A percentile compares a stretch with the other conserved stretches of the same genome.
These are phyloP conservation scores for Protomyces pachydermus DNA, from an alignment of 1,139 yeast species.

Conservation along the genomic window DNA sequence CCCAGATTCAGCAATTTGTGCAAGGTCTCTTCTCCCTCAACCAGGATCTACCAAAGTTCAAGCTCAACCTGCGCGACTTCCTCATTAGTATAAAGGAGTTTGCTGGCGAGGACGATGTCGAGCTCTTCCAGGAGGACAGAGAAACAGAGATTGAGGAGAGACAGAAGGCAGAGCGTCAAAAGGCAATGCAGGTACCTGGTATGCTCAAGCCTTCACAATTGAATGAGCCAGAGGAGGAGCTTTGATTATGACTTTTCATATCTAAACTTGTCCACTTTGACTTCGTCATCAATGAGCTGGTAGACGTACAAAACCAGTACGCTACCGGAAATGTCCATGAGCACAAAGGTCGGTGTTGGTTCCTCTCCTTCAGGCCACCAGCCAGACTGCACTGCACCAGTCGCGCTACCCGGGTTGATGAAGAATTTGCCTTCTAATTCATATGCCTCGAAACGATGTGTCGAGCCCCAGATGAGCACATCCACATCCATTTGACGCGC, in stretches of 20 bases:
- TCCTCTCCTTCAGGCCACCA: conserved; percentile 44
- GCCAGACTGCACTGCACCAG: conserved; percentile 73
- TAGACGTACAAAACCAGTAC: conserved; percentile 80
- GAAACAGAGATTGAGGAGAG: conserved; percentile 71
- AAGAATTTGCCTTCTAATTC: conserved; percentile 89
- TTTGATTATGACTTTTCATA: conserved; percentile 49
- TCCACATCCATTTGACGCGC: conserved; percentile 93
- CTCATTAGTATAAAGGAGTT: conserved; percentile 90
- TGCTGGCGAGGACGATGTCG: conserved; percentile 83
- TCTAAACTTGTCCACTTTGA: conserved; percentile 84
- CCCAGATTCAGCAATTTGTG: conserved; percentile 76
- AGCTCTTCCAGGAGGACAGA: conserved; percentile 89
- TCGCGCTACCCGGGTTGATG: conserved; percentile 91
- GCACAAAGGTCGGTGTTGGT: conserved; percentile 76
- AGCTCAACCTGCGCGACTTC: conserved; percentile 87
- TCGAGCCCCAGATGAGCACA: conserved; percentile 91
- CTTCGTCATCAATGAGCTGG: conserved; percentile 72
- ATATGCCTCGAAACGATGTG: conserved; percentile 88
- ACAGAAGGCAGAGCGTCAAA: conserved; percentile 65
- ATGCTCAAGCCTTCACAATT: conserved; percentile 62
- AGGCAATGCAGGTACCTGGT: conserved; percentile 86
- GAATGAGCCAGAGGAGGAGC: conserved; percentile 15
- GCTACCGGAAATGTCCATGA: conserved; percentile 73
- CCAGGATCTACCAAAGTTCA: conserved; percentile 69
- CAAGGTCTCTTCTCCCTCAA: conserved; percentile 66